phyloP scores from a whole-genome alignment of 2,329 filamentous ascomycete species.

The Pyrenophora teres region DNA sequence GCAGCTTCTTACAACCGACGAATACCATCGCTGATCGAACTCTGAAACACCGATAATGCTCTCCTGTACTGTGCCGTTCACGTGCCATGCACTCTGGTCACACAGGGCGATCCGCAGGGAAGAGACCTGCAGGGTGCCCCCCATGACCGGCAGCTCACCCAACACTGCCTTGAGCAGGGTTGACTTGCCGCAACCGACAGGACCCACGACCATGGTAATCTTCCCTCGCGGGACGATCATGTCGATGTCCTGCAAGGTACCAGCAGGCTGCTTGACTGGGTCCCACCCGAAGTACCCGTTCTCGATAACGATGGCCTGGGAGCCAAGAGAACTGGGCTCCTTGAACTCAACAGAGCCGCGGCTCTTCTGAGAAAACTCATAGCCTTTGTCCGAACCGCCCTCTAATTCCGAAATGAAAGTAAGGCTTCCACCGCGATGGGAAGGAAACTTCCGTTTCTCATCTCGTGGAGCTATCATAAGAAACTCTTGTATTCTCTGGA shows the following conservation, averaged over 20 bases:
- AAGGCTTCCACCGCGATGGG: conserved; percentile 22
- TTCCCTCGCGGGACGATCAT: conserved; percentile 50
- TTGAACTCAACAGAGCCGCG: conserved; percentile 25
- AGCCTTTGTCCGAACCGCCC: conserved; percentile 34
- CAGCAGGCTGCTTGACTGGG: conserved; percentile 43
- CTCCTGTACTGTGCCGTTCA: conserved; percentile 45
- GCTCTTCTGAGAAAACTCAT: conserved; percentile 31
- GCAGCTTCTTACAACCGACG: conserved; percentile 41
- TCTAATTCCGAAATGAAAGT: conserved; percentile 25
- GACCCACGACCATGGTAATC: conserved; percentile 56
- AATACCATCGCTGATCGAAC: conserved; percentile 47
- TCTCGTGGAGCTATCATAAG: conserved; percentile 35
- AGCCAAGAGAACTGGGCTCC: conserved; percentile 25
- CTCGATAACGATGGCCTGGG: conserved; percentile 48
- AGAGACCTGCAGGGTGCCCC: conserved; percentile 38
- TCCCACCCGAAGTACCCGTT: conserved; percentile 57
- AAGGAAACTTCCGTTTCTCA: conserved; percentile 32
- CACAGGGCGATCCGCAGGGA: conserved; percentile 44
- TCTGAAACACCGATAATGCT: conserved; percentile 44
- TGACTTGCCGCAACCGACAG: conserved; percentile 60
- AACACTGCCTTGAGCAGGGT: conserved; percentile 49
- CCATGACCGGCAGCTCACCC: conserved; percentile 41
- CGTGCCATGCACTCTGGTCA: conserved; percentile 47
- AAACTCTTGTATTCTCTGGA: conserved; percentile 54
- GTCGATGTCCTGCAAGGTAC: conserved; percentile 49